These are phyloP conservation scores for Aaosphaeria arxii DNA, from an alignment of 2,329 filamentous ascomycete species.

Conservation along the genomic window DNA sequence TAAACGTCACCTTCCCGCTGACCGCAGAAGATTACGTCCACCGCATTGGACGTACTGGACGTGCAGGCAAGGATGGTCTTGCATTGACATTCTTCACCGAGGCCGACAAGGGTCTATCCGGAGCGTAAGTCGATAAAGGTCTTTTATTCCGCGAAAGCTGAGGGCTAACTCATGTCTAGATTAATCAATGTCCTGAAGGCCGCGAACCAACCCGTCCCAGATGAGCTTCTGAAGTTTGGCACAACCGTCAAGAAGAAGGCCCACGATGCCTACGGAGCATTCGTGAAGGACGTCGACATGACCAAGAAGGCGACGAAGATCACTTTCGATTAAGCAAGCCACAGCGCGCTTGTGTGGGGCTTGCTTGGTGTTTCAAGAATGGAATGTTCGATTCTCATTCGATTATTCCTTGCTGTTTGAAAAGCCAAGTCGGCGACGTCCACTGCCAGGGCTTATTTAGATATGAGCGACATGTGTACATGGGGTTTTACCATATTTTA, in stretches of 20 bases:
- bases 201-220: constrained; percentile 88
- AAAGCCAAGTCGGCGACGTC: constrained; percentile 14
- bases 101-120: constrained; percentile 87
- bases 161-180: constrained; percentile 39
- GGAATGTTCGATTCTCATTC: too few species aligned
- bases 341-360: neutral
- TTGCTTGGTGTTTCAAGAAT: too few species aligned
- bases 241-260: constrained; percentile 99
- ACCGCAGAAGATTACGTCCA: constrained; percentile 98
- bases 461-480: too few species aligned
- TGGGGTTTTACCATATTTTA: too few species aligned
- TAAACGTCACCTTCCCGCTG: constrained; percentile 92
- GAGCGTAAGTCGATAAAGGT: constrained; percentile 62
- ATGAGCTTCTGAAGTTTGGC: constrained; percentile 89
- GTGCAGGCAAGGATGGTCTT: constrained; percentile 83
- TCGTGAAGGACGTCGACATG: constrained; percentile 86
- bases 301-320: constrained; percentile 88
- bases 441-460: too few species aligned
- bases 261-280: constrained; percentile 91
- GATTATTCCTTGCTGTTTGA: too few species aligned
- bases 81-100: constrained; percentile 95
- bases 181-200: constrained; percentile 92
- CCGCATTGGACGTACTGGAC: constrained; percentile 88
- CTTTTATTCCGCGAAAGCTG: too few species aligned
- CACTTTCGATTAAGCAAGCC: constrained; percentile 64